Percentiles rank a stretch among this genome's conserved stretches.
Conservation (phyloP, 2,329 filamentous ascomycete genomes). For the Stylonectria norvegica region DNA sequence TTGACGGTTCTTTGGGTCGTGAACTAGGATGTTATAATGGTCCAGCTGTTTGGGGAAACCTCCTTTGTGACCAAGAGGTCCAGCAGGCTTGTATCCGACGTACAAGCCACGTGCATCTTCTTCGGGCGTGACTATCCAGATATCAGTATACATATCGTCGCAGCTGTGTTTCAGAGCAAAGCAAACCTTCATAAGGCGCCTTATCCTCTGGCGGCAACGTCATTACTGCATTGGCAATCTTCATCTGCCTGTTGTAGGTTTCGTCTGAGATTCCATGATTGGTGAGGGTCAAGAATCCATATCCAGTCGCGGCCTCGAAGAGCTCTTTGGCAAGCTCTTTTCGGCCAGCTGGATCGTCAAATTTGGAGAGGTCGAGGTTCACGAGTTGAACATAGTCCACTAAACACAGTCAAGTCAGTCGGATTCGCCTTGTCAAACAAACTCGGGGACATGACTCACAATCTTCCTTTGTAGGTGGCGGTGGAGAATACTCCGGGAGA, state of each 20-base stretch:
- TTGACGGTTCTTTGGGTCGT: constrained; percentile 24
- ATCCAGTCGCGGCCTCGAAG: constrained; percentile 27
- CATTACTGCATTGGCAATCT: constrained; percentile 27
- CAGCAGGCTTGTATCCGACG: constrained; percentile 28
- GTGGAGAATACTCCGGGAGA: constrained; percentile 8
- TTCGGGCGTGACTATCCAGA: constrained; percentile 23
- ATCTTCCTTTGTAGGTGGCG: constrained; percentile 7
- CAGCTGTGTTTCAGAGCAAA: background rate
- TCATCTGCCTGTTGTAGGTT: constrained; percentile 25
- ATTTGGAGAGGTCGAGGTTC: constrained; percentile 27
- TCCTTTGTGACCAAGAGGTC: constrained; percentile 13
- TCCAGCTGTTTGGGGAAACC: constrained; percentile 18
- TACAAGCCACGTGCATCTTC: constrained; percentile 28
- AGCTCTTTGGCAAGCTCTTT: constrained; percentile 28
- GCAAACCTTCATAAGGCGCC: constrained; percentile 25
- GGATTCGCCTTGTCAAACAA: background rate
- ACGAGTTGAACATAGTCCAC: constrained; percentile 29
- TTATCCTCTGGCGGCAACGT: constrained; percentile 26
- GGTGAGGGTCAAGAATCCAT: constrained; percentile 26
- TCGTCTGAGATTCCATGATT: constrained; percentile 29
- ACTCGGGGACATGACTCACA: constrained; percentile 1
- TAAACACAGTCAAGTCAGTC: background rate
- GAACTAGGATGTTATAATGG: constrained; percentile 13
- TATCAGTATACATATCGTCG: background rate
- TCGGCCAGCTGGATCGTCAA: constrained; percentile 22